phyloP scores from a whole-genome alignment of 2,329 filamentous ascomycete species.

The Neopestalotiopsis clavispora region DNA sequence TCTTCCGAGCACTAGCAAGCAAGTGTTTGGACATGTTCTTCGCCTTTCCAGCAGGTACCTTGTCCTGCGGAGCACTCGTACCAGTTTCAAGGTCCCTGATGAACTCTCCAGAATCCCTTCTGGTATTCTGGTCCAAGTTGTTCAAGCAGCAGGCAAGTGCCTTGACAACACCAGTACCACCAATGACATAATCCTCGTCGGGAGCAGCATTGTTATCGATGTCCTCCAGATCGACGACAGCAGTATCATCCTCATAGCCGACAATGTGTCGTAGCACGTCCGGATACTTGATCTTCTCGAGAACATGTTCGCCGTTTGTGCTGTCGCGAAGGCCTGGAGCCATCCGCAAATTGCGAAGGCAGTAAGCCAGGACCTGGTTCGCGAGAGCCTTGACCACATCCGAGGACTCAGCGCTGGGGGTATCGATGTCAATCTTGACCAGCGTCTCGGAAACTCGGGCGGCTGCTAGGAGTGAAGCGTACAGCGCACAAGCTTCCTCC shows the following conservation, averaged over 20 bases:
- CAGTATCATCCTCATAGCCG: slow-evolving; percentile 63
- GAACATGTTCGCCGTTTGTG: slow-evolving; percentile 37
- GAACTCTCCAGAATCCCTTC: slow-evolving; percentile 57
- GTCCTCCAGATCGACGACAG: slow-evolving; percentile 48
- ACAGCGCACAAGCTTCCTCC: slow-evolving; percentile 92
- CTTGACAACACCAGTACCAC: slow-evolving; percentile 93
- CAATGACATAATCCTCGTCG: slow-evolving; percentile 94
- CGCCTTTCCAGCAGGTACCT: slow-evolving; percentile 64
- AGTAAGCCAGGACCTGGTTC: slow-evolving; percentile 94
- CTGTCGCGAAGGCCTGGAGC: slow-evolving; percentile 56
- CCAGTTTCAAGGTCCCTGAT: slow-evolving; percentile 58
- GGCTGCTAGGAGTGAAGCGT: slow-evolving; percentile 88
- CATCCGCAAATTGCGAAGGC: slow-evolving; percentile 86
- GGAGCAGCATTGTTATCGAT: slow-evolving; percentile 74
- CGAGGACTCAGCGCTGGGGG: slow-evolving; percentile 79
- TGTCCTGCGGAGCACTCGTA: slow-evolving; percentile 47
- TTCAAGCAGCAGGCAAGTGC: slow-evolving; percentile 89
- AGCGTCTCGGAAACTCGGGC: slow-evolving; percentile 82
- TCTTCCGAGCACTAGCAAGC: slow-evolving; percentile 86
- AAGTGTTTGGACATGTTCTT: slow-evolving; percentile 94
- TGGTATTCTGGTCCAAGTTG: slow-evolving; percentile 72
- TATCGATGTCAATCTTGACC: slow-evolving; percentile 89
- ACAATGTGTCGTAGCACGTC: slow-evolving; percentile 88
- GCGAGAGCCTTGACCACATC: slow-evolving; percentile 92
- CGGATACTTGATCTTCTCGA: slow-evolving; percentile 59